A percentile compares a stretch with the other conserved stretches of the same genome.
phyloP scores from a whole-genome alignment of 768 basidiomycete species.

The Kwoniella dejecticola region DNA sequence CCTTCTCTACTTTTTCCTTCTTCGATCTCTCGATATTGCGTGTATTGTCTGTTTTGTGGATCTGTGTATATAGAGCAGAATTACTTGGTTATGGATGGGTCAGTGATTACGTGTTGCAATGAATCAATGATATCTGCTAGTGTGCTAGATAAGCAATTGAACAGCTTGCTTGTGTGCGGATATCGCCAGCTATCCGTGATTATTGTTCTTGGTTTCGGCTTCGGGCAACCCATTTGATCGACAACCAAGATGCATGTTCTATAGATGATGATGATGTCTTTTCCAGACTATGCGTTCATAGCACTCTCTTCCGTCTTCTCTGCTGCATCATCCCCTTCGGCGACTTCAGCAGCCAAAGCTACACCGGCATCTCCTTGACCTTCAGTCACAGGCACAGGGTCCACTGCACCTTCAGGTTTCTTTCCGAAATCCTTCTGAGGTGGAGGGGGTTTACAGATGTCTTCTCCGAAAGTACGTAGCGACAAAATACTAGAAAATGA shows the following conservation, averaged over 20 bases:
- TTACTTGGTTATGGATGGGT: background rate
- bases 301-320: background rate
- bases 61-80: too few species aligned
- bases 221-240: too few species aligned
- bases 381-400: constrained; percentile 1
- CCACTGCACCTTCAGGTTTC: background rate
- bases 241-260: background rate
- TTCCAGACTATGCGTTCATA: background rate
- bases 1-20: too few species aligned
- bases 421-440: constrained; percentile 14
- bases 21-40: too few species aligned
- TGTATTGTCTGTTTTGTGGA: too few species aligned
- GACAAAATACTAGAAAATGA: constrained; percentile 71
- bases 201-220: too few species aligned
- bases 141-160: too few species aligned
- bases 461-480: constrained; percentile 77
- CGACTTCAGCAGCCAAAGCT: constrained; percentile 21
- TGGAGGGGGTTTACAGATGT: constrained; percentile 63
- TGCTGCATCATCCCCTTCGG: constrained; percentile 2
- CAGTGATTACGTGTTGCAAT: too few species aligned
- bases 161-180: too few species aligned
- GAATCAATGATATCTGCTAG: too few species aligned
- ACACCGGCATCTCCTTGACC: constrained; percentile 10
- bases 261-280: background rate
- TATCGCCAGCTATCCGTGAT: too few species aligned